A percentile compares a stretch with the other conserved stretches of the same genome.
Conservation (phyloP, 2,329 filamentous ascomycete genomes). For the Colletotrichum tamarilloi region DNA sequence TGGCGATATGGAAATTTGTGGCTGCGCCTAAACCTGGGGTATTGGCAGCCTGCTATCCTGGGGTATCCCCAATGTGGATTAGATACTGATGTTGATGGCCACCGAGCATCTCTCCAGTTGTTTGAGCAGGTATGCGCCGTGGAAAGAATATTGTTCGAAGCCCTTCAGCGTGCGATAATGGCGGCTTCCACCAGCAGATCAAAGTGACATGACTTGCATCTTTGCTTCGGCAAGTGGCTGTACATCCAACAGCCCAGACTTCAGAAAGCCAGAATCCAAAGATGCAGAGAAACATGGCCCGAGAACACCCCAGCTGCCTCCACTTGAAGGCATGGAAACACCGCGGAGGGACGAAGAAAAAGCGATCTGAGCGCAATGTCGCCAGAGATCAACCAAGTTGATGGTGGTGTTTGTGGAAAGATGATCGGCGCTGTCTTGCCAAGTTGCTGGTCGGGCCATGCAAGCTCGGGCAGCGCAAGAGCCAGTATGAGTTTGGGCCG, state of each 20-base stretch:
- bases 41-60: background rate
- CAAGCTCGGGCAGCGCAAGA: constrained; percentile 23
- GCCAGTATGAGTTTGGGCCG: background rate
- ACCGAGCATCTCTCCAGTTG: background rate
- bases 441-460: background rate
- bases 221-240: background rate
- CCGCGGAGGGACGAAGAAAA: background rate
- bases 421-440: constrained; percentile 10
- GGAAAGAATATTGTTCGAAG: background rate
- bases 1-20: background rate
- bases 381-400: constrained; percentile 15
- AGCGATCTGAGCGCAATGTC: constrained; percentile 28
- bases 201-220: constrained; percentile 4
- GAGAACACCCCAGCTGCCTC: background rate
- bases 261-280: background rate
- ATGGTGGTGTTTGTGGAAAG: background rate
- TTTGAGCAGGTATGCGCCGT: background rate
- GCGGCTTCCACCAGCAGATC: background rate
- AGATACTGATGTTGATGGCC: background rate
- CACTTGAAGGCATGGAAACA: background rate
- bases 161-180: background rate
- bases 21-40: constrained; percentile 3
- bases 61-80: background rate
- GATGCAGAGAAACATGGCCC: background rate
- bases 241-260: background rate